Base-by-base conservation (phyloP, 768 basidiomycete species). In the Mycena kentingensis region DNA sequence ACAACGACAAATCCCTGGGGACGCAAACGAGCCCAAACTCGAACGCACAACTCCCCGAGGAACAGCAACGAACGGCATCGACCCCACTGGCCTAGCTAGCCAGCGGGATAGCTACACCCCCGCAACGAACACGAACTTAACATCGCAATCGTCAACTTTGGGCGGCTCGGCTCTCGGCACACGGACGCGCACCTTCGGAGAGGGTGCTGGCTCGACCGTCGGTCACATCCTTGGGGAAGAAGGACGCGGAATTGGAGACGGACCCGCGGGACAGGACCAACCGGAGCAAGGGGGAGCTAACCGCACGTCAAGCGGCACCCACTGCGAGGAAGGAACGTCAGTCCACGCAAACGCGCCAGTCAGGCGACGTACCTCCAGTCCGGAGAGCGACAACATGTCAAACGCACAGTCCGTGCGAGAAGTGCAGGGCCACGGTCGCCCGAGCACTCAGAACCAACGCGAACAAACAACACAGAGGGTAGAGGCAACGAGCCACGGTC, bases 61-160 rank as follows among this genome's bases (percentile, higher is more conserved):
- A 21, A 29, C 24, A 26, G 24, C 41, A 16, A 26, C 8, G 27
- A 44, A 16, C 3, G 26, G 42, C 25, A 29, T 16, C 4, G 42
- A 46, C 26, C 44, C 21, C 11, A 13, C 13, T 13, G 45, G 45
- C 21, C 45, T 46, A 46, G 45, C 45, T 24, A 46, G 21, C 13
- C 45, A 15, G 12, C 5, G 45, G 21, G n/a, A 34, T 29, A 46
- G 45, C 21, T 16, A n/a, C n/a, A 8, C 16, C 32, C 5, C 35
- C 35, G 45, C 45, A 46, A 46, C 29, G 18, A 34, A 46, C 45
- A 34, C 29, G 27, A 24, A 44, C 41, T 19, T 28, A 16, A 43
- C 29, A 22, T 24, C 22, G 11, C 22, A 24, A 13, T 41, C 27
- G 27, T 12, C 11, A 21, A 12, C 19, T 13, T 22, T 41, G 39